Evolutionary conservation across 2,329 filamentous ascomycete species (phyloP).

Genomic region (Bipolaris victoriae): DNA sequence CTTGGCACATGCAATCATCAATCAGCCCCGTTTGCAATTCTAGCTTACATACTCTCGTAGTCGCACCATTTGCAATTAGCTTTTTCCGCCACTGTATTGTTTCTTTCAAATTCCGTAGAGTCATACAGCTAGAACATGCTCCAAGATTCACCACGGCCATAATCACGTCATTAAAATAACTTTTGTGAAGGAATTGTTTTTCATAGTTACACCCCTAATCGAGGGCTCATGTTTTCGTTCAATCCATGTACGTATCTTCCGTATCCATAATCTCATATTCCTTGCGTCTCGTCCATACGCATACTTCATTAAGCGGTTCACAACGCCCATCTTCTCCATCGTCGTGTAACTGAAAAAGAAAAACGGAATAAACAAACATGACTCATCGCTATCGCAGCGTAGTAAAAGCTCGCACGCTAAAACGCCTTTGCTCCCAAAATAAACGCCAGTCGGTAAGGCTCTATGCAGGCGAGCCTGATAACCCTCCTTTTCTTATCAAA

Average conservation of each 20-base stretch:
- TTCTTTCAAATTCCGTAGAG: not conserved
- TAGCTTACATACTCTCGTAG: not conserved
- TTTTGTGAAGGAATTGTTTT: not conserved
- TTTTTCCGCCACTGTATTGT: not conserved
- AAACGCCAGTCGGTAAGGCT: not conserved
- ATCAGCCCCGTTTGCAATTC: slow-evolving; percentile 1
- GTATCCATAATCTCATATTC: not conserved
- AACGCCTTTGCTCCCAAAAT: not conserved
- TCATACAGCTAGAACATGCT: not conserved
- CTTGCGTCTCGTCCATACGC: not conserved
- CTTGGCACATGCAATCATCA: slow-evolving; percentile 22
- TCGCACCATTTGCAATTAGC: not conserved
- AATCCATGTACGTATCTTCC: not conserved
- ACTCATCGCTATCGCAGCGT: slow-evolving; percentile 1
- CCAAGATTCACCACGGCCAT: not conserved
- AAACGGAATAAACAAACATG: not conserved
- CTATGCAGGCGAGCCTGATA: not conserved
- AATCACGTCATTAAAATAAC: too few relatives aligned
- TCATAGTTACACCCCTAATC: not conserved
- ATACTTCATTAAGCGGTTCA: slow-evolving; percentile 2
- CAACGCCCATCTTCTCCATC: not conserved
- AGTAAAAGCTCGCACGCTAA: not conserved
- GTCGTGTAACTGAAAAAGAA: not conserved
- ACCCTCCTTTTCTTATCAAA: not conserved
- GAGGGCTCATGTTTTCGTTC: not conserved